Percentiles rank a stretch among this genome's conserved stretches.
These are phyloP conservation scores for Cryptococcus sp. DNA, from an alignment of 1,284 basidiomycete genomes.

Conservation along the genomic window DNA sequence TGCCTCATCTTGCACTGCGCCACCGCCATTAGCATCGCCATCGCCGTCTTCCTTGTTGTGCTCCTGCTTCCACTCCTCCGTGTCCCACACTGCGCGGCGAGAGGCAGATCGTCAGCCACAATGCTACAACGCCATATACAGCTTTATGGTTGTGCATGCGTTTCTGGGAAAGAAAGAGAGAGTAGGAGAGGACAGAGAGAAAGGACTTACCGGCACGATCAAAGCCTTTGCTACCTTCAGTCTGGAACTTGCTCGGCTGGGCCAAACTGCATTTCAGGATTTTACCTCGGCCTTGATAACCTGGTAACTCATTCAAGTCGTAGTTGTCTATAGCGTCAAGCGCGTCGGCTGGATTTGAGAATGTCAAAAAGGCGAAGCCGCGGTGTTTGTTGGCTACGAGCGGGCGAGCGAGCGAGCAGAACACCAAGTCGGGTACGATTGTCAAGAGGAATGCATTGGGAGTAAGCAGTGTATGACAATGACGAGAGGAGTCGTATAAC, in stretches of 20 bases:
- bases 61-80: constrained; percentile 1
- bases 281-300: constrained; percentile 44
- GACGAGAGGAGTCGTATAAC: neutral
- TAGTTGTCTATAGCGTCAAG: constrained; percentile 54
- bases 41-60: neutral
- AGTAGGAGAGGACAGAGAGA: neutral
- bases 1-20: neutral
- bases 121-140: no score
- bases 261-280: constrained; percentile 52
- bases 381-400: constrained; percentile 39
- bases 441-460: neutral
- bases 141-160: no score
- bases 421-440: neutral
- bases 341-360: constrained; percentile 46
- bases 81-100: neutral
- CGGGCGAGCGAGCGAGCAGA: neutral
- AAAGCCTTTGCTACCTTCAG: constrained; percentile 29
- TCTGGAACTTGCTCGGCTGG: constrained; percentile 44
- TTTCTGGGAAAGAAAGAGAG: no score
- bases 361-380: constrained; percentile 53
- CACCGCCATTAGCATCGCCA: neutral
- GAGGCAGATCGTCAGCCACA: neutral
- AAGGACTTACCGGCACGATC: constrained; percentile 47
- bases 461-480: neutral
- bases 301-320: constrained; percentile 52